A percentile compares a stretch with the other conserved stretches of the same genome.
These are phyloP conservation scores for Heritiera fomes DNA, from an alignment of 345 rosid species.

Conservation along the genomic window DNA sequence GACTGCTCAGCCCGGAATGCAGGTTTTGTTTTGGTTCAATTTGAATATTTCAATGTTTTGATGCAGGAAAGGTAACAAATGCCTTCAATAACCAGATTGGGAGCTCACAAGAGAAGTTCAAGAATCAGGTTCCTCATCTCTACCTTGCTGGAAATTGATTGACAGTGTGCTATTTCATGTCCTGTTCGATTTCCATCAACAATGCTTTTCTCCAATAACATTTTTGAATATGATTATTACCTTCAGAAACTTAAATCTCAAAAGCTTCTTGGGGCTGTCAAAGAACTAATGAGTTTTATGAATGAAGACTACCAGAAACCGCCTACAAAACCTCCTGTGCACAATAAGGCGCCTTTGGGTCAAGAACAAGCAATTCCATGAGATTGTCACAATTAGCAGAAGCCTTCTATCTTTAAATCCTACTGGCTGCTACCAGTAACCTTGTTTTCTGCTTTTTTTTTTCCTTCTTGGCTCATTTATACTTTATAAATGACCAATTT, in stretches of 20 bases:
- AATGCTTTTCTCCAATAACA: background rate
- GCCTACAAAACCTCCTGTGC: background rate
- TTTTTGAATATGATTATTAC: background rate
- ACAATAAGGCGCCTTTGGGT: background rate
- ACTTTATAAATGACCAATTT: background rate
- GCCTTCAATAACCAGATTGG: background rate
- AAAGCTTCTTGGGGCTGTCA: background rate
- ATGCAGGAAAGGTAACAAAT: background rate
- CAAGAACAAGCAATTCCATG: background rate
- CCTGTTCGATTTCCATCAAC: background rate
- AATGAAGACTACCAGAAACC: background rate
- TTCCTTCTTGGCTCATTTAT: background rate
- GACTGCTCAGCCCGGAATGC: background rate
- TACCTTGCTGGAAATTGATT: background rate
- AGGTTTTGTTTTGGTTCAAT: background rate
- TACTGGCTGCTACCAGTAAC: background rate
- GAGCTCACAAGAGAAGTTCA: background rate
- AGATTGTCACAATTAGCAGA: background rate
- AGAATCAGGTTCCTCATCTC: background rate
- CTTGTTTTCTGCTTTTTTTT: background rate
- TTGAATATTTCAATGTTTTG: background rate
- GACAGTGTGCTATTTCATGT: background rate
- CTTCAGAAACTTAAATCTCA: background rate
- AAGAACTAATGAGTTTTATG: background rate
- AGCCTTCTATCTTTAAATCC: background rate